Conservation (phyloP, 2,329 filamentous ascomycete species). For the Phyllosticta paracitricarpa region DNA sequence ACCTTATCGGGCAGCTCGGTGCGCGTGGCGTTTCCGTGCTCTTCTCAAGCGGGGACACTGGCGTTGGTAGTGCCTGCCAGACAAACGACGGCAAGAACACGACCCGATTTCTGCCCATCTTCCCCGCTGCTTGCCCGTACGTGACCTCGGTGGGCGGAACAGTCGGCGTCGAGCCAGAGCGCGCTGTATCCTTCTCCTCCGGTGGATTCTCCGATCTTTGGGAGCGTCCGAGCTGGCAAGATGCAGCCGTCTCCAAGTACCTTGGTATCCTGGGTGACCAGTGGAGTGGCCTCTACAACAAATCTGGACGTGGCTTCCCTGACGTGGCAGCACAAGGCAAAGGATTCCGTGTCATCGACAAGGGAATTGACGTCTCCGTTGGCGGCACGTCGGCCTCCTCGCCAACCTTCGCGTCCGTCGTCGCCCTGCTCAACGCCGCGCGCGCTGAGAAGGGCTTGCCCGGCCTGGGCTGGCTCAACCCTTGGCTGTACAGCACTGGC, state of each 20-base stretch:
- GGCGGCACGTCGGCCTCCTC: conserved; percentile 31
- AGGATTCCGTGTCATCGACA: conserved; percentile 26
- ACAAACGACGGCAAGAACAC: conserved; percentile 37
- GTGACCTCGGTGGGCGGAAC: conserved; percentile 39
- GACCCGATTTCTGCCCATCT: conserved; percentile 34
- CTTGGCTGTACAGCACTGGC: conserved; percentile 33
- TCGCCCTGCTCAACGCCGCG: conserved; percentile 30
- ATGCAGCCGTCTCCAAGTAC: conserved; percentile 29
- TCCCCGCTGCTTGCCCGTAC: conserved; percentile 39
- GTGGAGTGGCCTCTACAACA: conserved; percentile 35
- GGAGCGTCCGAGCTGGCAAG: conserved; percentile 33
- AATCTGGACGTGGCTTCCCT: conserved; percentile 33
- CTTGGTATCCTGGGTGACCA: conserved; percentile 29
- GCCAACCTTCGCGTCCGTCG: conserved; percentile 28
- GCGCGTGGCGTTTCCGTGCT: conserved; percentile 31
- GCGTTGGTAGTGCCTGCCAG: conserved; percentile 33
- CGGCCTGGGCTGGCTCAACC: conserved; percentile 30
- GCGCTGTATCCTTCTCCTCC: conserved; percentile 30
- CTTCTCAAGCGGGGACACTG: conserved; percentile 31
- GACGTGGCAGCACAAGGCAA: conserved; percentile 34
- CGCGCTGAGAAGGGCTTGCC: conserved; percentile 25
- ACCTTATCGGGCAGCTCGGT: conserved; percentile 31
- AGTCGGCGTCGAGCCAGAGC: conserved; percentile 28
- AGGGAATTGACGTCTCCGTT: conserved; percentile 21
- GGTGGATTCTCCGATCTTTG: conserved; percentile 39